Conservation (phyloP, 2,329 filamentous ascomycete genomes). For the Diaporthe capsici region DNA sequence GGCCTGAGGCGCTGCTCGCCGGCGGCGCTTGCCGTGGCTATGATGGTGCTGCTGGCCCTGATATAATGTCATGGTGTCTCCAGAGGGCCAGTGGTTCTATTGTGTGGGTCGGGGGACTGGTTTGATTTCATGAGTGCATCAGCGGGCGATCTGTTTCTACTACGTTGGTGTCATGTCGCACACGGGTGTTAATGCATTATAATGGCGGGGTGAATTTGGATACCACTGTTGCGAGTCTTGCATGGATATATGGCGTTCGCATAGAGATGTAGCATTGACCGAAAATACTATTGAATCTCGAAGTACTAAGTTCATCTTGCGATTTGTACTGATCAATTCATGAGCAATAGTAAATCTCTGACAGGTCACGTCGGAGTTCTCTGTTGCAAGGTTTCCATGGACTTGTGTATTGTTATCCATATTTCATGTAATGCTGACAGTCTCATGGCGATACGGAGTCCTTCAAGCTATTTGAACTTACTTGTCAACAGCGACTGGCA, state of each 20-base stretch:
- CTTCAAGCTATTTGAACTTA: no score
- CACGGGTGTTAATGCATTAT: constrained; percentile 17
- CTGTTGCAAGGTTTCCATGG: no score
- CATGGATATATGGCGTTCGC: constrained; percentile 20
- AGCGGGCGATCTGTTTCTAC: not conserved
- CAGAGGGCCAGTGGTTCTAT: not conserved
- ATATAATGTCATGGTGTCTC: not conserved
- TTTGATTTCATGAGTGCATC: constrained; percentile 1
- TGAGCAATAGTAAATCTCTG: no score
- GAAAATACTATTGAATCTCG: not conserved
- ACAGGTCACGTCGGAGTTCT: no score
- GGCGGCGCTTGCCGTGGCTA: constrained; percentile 34
- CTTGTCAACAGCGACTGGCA: no score
- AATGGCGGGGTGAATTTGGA: not conserved
- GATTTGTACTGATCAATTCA: not conserved
- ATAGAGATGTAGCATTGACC: constrained; percentile 13
- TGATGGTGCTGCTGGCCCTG: constrained; percentile 32
- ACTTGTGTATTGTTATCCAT: no score
- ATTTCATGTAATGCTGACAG: no score
- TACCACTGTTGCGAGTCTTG: constrained; percentile 31
- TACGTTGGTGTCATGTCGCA: not conserved
- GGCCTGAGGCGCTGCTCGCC: constrained; percentile 26
- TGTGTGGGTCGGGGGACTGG: not conserved
- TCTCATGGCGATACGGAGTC: no score
- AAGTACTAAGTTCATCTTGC: not conserved